A percentile compares a stretch with the other conserved stretches of the same genome.
These are phyloP conservation scores for Gnomoniopsis sp. DNA, from an alignment of 2,329 filamentous ascomycete genomes.

Conservation along the genomic window DNA sequence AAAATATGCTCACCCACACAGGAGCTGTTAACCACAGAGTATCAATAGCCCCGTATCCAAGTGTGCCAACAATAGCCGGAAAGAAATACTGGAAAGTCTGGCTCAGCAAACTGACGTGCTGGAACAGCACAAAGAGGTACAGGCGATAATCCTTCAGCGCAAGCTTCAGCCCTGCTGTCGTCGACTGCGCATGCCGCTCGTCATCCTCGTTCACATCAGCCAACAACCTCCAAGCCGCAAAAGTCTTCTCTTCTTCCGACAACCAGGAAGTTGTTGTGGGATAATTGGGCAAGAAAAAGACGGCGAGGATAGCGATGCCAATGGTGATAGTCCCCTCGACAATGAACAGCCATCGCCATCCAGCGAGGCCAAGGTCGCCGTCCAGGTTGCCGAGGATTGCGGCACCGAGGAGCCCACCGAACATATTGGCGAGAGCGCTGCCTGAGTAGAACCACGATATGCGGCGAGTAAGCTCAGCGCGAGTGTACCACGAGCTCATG, in stretches of 20 bases:
- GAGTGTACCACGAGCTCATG: constrained; percentile 44
- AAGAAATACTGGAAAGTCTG: constrained; percentile 65
- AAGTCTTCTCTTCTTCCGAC: constrained; percentile 19
- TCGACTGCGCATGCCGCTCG: constrained; percentile 15
- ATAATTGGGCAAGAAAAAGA: constrained; percentile 19
- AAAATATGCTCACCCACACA: constrained; percentile 42
- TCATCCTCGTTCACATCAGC: constrained; percentile 24
- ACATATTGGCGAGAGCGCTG: constrained; percentile 46
- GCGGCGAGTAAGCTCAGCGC: constrained; percentile 39
- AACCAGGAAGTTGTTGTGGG: constrained; percentile 19
- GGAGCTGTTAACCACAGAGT: constrained; percentile 57
- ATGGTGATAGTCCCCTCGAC: constrained; percentile 21
- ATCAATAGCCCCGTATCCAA: constrained; percentile 52
- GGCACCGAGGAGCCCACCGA: constrained; percentile 48
- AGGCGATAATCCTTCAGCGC: constrained; percentile 34
- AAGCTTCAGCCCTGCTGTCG: constrained; percentile 24
- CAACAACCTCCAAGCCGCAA: constrained; percentile 18
- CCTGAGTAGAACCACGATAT: constrained; percentile 47
- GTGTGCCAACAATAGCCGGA: constrained; percentile 58
- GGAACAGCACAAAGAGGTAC: constrained; percentile 52
- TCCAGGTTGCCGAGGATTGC: constrained; percentile 43
- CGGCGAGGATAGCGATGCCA: constrained; percentile 12
- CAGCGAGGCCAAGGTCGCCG: constrained; percentile 27
- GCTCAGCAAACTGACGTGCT: constrained; percentile 48
- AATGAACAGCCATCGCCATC: constrained; percentile 31